These are phyloP conservation scores for Wallacemonas sp. DNA, from an alignment of 208 protist genomes.

Conservation along the genomic window DNA sequence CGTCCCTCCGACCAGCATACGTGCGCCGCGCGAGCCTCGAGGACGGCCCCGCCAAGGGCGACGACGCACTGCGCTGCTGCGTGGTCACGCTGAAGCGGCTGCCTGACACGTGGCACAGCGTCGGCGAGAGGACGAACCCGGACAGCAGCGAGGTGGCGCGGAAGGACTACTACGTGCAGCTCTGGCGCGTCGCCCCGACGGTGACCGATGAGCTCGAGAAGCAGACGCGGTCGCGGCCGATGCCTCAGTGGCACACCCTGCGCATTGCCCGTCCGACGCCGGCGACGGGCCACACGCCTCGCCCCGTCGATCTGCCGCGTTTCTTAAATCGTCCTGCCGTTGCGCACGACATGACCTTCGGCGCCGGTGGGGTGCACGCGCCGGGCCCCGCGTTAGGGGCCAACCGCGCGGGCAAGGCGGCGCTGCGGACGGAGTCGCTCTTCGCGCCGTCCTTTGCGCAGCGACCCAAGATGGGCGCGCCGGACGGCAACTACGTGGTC, in stretches of 20 bases:
- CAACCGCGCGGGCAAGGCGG: neutral
- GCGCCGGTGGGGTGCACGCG: neutral
- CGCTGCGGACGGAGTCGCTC: slow-evolving; percentile 11
- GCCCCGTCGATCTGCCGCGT: neutral
- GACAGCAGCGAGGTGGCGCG: slow-evolving; percentile 12
- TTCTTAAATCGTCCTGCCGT: slow-evolving; percentile 6
- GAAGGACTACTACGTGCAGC: slow-evolving; percentile 16
- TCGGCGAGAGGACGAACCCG: slow-evolving; percentile 1
- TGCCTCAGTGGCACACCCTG: neutral
- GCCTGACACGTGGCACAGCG: neutral
- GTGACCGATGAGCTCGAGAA: slow-evolving; percentile 3
- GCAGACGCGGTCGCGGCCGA: slow-evolving; percentile 4
- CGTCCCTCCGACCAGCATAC: neutral
- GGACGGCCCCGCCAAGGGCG: neutral
- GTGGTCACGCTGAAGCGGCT: neutral
- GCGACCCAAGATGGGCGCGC: neutral
- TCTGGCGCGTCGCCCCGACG: slow-evolving; percentile 8
- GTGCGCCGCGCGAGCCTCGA: neutral
- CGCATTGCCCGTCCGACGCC: neutral
- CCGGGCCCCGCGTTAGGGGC: too few species aligned
- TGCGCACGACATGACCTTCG: neutral
- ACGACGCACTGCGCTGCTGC: neutral
- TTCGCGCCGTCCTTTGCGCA: slow-evolving; percentile 8
- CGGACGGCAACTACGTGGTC: neutral
- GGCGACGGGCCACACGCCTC: neutral